Evolutionary conservation across 495 filamentous ascomycete species (phyloP), one percentile per base, ranked within the genome.

Genomic region (Massariosphaeria phaeospora): DNA sequence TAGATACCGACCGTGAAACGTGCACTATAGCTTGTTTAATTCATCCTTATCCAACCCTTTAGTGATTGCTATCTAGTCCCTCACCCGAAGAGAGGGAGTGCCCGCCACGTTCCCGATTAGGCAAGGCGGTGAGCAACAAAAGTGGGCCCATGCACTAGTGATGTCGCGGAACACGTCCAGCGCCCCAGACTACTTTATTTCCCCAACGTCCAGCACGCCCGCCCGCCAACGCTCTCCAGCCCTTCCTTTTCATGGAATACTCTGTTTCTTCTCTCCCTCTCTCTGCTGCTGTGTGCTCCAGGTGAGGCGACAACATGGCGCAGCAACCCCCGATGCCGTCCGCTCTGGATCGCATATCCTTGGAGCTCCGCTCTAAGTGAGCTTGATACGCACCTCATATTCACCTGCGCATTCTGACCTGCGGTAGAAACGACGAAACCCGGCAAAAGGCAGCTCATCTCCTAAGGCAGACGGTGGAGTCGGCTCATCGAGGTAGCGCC

Each of bases 321-420:
- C 54, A 58, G 47, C 50, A 44, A 48, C 29, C 36, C 10, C 49
- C 50, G 11, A 23, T 35, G 20, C 23, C 26, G 25, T 12, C 49
- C 30, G 15, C 62, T 4, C 35, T 67, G 46, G 61, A 61, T 35
- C 67, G 68, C 35, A 59, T 71, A 25, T 63, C 65, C 38, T 34
- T 48, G 12, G 68, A 71, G 35, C 59, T 71, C 5, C 64, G 50
- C 18, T 71, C 68, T 17, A 70, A 65, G 68, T 69, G 46, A 52
- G 67, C 17, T n/a, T n/a, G n/a, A n/a, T n/a, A n/a, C n/a, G n/a
- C n/a, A n/a, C n/a, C n/a, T n/a, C n/a, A n/a, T n/a, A n/a, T n/a
- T n/a, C n/a, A n/a, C n/a, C n/a, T n/a, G n/a, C n/a, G n/a, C n/a
- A n/a, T n/a, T n/a, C n/a, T n/a, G n/a, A n/a, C n/a, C n/a, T n/a